Conservation (phyloP, 2,329 filamentous ascomycete genomes). For the Aspergillus candidus region DNA sequence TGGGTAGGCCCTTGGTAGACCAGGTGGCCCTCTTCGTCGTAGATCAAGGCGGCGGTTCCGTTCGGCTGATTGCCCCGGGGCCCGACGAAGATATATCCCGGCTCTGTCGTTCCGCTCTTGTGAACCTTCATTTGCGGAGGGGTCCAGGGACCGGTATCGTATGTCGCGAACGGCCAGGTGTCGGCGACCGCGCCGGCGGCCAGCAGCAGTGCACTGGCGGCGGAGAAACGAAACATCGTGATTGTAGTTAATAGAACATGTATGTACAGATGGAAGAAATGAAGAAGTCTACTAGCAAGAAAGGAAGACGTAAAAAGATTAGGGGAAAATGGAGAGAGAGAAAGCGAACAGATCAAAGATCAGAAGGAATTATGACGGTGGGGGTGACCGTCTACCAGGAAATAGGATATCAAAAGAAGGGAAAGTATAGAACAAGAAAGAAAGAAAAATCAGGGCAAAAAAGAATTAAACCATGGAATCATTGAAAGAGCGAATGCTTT, state of each 20-base stretch:
- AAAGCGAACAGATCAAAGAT: too few relatives aligned
- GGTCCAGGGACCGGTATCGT: constrained; percentile 11
- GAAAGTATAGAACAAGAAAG: too few relatives aligned
- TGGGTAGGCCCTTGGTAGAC: constrained; percentile 31
- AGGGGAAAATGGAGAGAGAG: too few relatives aligned
- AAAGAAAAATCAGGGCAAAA: too few relatives aligned
- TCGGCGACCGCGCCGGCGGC: constrained; percentile 13
- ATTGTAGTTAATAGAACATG: too few relatives aligned
- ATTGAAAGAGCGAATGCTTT: too few relatives aligned
- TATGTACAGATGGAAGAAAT: neutral
- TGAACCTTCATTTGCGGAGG: constrained; percentile 28
- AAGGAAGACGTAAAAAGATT: neutral
- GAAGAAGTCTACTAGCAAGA: neutral
- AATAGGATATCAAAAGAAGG: too few relatives aligned
- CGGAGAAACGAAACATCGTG: constrained; percentile 2
- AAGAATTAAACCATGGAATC: too few relatives aligned
- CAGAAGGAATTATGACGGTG: too few relatives aligned
- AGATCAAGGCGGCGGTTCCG: constrained; percentile 31
- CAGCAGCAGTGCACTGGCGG: constrained; percentile 14
- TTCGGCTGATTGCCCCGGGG: constrained; percentile 23
- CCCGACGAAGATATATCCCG: constrained; percentile 31
- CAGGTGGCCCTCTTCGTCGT: constrained; percentile 30
- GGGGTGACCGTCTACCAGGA: too few relatives aligned
- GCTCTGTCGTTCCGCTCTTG: constrained; percentile 25
- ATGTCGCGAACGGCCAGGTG: constrained; percentile 14